These are phyloP conservation scores for Hymenoscyphus occultus DNA, from an alignment of 2,329 filamentous ascomycete species.

Conservation along the genomic window DNA sequence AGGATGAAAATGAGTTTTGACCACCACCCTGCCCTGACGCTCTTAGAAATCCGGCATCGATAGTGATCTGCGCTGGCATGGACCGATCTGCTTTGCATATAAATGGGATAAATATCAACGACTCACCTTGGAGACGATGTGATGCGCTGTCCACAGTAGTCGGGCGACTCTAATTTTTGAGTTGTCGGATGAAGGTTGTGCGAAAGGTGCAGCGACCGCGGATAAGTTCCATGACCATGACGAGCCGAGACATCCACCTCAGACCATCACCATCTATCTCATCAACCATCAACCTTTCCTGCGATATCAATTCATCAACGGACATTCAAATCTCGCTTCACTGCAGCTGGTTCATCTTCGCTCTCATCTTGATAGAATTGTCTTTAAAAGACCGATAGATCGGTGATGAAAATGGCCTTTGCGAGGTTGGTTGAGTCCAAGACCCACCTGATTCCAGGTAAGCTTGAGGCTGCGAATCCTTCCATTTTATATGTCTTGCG, in stretches of 20 bases:
- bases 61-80: constrained; percentile 2
- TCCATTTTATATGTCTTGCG: background rate
- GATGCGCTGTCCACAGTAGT: constrained; percentile 11
- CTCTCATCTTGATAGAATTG: background rate
- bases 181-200: constrained; percentile 9
- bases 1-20: constrained; percentile 6
- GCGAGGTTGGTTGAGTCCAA: constrained; percentile 38
- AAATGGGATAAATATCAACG: background rate
- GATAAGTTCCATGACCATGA: constrained; percentile 1
- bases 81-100: background rate
- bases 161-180: constrained; percentile 11
- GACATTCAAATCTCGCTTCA: background rate
- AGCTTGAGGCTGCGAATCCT: constrained; percentile 10
- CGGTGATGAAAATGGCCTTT: constrained; percentile 24
- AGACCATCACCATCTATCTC: background rate
- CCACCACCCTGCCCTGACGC: background rate
- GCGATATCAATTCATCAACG: background rate
- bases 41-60: background rate
- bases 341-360: background rate
- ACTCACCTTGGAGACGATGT: background rate
- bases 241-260: constrained; percentile 7
- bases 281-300: background rate
- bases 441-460: constrained; percentile 42
- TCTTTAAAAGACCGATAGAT: background rate
- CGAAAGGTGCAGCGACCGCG: background rate